A percentile compares a stretch with the other conserved stretches of the same genome.
These are phyloP conservation scores for Tilletia horrida DNA, from an alignment of 1,284 basidiomycete species.

Conservation along the genomic window DNA sequence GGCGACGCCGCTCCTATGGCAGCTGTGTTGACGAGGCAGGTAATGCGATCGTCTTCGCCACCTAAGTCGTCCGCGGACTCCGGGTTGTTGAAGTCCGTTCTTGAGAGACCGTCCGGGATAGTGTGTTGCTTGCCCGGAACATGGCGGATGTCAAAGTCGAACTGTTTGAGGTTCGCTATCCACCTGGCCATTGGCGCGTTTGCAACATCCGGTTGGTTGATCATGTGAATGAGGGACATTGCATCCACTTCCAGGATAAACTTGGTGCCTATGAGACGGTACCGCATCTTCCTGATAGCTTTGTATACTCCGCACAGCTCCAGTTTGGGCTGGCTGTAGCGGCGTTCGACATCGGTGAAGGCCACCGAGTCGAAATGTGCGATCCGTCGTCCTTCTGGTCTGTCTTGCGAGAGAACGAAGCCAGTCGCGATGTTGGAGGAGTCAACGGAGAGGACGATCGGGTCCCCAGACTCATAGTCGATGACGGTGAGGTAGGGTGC, in stretches of 20 bases:
- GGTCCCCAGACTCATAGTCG: background rate
- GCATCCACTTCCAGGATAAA: slow-evolving; percentile 58
- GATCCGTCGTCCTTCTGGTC: background rate
- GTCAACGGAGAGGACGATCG: background rate
- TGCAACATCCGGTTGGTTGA: slow-evolving; percentile 58
- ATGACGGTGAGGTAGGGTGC: background rate
- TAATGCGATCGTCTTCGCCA: background rate
- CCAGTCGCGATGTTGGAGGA: background rate
- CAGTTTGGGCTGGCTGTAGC: slow-evolving; percentile 58
- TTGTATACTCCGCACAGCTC: slow-evolving; percentile 58
- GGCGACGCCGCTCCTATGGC: no score
- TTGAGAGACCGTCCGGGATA: slow-evolving; percentile 57
- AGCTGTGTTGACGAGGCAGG: no score
- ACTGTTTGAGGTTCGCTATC: slow-evolving; percentile 53
- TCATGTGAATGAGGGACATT: slow-evolving; percentile 58
- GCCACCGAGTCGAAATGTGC: slow-evolving; percentile 43
- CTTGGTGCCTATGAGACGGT: slow-evolving; percentile 55
- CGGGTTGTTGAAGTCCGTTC: slow-evolving; percentile 20
- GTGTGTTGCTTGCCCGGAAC: slow-evolving; percentile 51
- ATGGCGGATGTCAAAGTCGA: slow-evolving; percentile 55
- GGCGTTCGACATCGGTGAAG: slow-evolving; percentile 54
- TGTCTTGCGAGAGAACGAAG: background rate
- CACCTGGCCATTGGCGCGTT: slow-evolving; percentile 57
- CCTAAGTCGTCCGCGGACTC: background rate
- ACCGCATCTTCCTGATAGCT: slow-evolving; percentile 39